Evolutionary conservation across 805 yeast species (phyloP).

Genomic region (Metschnikowia sp.): DNA sequence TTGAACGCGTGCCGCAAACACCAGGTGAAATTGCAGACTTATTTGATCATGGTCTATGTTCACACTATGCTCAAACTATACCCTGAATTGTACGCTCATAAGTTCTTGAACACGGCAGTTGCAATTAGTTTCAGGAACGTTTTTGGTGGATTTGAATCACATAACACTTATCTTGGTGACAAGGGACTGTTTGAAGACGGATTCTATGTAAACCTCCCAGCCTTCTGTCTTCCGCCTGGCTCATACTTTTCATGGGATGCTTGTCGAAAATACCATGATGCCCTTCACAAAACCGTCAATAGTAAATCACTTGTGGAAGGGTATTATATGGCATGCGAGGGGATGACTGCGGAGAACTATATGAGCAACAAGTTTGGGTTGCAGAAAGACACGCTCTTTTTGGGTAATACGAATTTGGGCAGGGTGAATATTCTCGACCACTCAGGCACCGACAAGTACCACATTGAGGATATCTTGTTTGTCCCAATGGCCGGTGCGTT

Average conservation of each 20-base stretch:
- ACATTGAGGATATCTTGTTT: slow-evolving; percentile 8
- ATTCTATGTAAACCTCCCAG: slow-evolving; percentile 3
- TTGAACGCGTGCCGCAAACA: slow-evolving; percentile 4
- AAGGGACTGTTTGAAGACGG: slow-evolving; percentile 10
- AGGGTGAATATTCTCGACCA: slow-evolving; percentile 2
- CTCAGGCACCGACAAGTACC: not conserved
- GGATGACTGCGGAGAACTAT: slow-evolving; percentile 7
- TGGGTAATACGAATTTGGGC: slow-evolving; percentile 8
- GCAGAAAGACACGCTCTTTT: slow-evolving; percentile 5
- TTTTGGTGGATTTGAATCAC: slow-evolving; percentile 1
- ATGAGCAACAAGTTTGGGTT: slow-evolving; percentile 2
- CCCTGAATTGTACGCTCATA: slow-evolving; percentile 4
- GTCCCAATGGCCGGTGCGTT: slow-evolving; percentile 8
- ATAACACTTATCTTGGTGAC: slow-evolving; percentile 6
- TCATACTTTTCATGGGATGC: slow-evolving; percentile 7
- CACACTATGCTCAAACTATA: slow-evolving; percentile 6
- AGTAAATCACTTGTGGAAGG: slow-evolving; percentile 7
- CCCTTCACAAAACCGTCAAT: slow-evolving; percentile 5
- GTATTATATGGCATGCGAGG: slow-evolving; percentile 5
- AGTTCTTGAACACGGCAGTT: slow-evolving; percentile 7
- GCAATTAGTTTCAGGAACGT: slow-evolving; percentile 10
- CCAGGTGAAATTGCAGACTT: slow-evolving; percentile 6
- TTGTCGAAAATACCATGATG: slow-evolving; percentile 6
- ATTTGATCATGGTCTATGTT: slow-evolving; percentile 5
- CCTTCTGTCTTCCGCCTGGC: slow-evolving; percentile 5